Base-by-base conservation (phyloP, 2,329 filamentous ascomycete species). In the Arthrobotrys musiformis region DNA sequence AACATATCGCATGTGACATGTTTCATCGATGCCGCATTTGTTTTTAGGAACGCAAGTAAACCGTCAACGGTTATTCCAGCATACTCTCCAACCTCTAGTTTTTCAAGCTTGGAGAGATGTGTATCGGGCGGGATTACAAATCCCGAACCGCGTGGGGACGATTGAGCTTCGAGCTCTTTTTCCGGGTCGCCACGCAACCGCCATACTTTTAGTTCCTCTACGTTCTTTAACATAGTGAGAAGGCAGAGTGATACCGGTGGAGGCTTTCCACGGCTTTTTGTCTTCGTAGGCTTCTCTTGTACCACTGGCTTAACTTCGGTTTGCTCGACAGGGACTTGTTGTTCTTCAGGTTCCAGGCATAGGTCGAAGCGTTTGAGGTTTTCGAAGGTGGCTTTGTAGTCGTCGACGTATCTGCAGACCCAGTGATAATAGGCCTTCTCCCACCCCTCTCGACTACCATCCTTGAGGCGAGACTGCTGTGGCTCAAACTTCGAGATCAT, bases 351-450 rank as follows among this genome's bases (percentile, higher is more conserved):
- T 46, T 76, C 70, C 5, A 76, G 63, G 22, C 64, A 69, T 2
- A 76, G 28, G 4, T 76, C 70, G 48, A 76, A 76, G 2, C 70
- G 54, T 44, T 68, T 68, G 13, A 69, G 37, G 8, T 69, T 30
- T 26, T 37, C 64, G n/a, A 76, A 76, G 17, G 70, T 76, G 15
- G 63, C 30, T 44, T 69, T 69, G 37, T 69, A 76, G 35, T 76
- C 64, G 35, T 76, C 70, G 1, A 69, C 70, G 17, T 76, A 69
- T 17, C 64, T 44, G 40, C 70, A 69, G 17, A 76, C 56, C 70
- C 70, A 76, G 52, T 69, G 64, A 28, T 69, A 76, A 28, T 69
- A 69, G 19, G 70, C 33, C 9, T 40, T 58, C 13, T 63, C 63
- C 63, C 63, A 69, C 2, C 64, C 70, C 0, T 76, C 56, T 13